A percentile compares a stretch with the other conserved stretches of the same genome.
Conservation (phyloP, 2,329 filamentous ascomycete species). For the Scortechinia acanthostroma region DNA sequence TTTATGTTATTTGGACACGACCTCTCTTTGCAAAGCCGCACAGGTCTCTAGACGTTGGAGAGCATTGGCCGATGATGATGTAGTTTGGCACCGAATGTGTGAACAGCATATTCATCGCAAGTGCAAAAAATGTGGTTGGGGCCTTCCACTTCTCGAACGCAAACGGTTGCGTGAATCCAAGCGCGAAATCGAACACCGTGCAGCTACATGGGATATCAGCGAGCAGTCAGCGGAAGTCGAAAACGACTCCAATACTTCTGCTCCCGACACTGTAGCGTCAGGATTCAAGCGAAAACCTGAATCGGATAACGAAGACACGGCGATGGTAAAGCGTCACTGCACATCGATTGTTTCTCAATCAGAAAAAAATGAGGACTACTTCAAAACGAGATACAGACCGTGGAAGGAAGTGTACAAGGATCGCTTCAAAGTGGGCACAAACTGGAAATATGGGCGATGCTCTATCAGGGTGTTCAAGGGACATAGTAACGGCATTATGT, state of each 20-base stretch:
- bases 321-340: constrained; percentile 1
- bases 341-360: neutral
- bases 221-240: neutral
- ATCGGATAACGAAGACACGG: neutral
- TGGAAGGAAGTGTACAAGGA: constrained; percentile 99
- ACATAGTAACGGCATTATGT: constrained; percentile 77
- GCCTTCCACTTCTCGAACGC: constrained; percentile 79
- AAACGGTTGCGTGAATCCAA: constrained; percentile 83
- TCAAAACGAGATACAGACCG: constrained; percentile 33
- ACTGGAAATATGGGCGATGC: constrained; percentile 94
- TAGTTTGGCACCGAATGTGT: constrained; percentile 97
- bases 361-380: neutral
- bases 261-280: neutral
- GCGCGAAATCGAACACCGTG: constrained; percentile 67
- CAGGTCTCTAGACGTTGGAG: constrained; percentile 89
- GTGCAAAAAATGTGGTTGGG: constrained; percentile 93
- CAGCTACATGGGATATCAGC: constrained; percentile 9
- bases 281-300: neutral
- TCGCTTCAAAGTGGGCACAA: constrained; percentile 87
- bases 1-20: constrained; percentile 84
- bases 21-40: constrained; percentile 88
- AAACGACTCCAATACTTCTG: neutral
- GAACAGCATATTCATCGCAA: constrained; percentile 92
- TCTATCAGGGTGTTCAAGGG: constrained; percentile 78
- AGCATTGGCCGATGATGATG: constrained; percentile 86